Conservation (phyloP, 2,329 filamentous ascomycete genomes). For the Furcasterigmium furcatum region DNA sequence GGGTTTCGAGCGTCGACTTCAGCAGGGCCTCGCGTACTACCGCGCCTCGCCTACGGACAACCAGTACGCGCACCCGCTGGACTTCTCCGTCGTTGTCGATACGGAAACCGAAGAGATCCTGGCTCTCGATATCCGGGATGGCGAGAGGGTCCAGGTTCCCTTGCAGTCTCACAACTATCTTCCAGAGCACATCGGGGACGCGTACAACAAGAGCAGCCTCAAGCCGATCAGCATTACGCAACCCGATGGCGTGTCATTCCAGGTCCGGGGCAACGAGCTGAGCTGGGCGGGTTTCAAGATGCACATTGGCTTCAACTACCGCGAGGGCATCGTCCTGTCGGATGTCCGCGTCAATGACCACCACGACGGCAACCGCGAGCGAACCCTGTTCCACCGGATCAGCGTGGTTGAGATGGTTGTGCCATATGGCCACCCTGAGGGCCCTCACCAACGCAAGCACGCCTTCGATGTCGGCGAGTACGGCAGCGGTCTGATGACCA, state of each 20-base stretch:
- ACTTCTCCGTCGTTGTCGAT: conserved; percentile 42
- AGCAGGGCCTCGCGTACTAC: conserved; percentile 82
- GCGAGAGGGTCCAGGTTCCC: conserved; percentile 13
- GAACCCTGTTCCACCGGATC: conserved; percentile 57
- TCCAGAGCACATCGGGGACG: conserved; percentile 44
- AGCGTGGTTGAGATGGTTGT: conserved; percentile 60
- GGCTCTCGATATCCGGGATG: conserved; percentile 38
- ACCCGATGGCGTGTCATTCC: conserved; percentile 65
- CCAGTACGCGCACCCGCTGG: conserved; percentile 29
- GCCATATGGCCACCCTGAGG: conserved; percentile 59
- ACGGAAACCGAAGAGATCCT: conserved; percentile 40
- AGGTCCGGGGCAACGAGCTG: conserved; percentile 38
- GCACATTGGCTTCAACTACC: conserved; percentile 43
- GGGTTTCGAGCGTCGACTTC: conserved; percentile 66
- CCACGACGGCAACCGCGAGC: conserved; percentile 48
- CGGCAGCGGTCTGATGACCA: conserved; percentile 61
- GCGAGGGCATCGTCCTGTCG: conserved; percentile 55
- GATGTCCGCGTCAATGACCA: conserved; percentile 38
- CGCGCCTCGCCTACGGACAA: conserved; percentile 64
- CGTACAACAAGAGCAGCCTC: conserved; percentile 48
- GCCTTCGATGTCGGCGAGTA: conserved; percentile 67
- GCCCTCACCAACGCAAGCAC: conserved; percentile 61
- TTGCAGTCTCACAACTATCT: conserved; percentile 18
- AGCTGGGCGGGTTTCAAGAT: conserved; percentile 58
- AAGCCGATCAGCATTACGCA: conserved; percentile 73